These are phyloP conservation scores for Tulasnella sp. DNA, from an alignment of 768 basidiomycete genomes.

Conservation along the genomic window DNA sequence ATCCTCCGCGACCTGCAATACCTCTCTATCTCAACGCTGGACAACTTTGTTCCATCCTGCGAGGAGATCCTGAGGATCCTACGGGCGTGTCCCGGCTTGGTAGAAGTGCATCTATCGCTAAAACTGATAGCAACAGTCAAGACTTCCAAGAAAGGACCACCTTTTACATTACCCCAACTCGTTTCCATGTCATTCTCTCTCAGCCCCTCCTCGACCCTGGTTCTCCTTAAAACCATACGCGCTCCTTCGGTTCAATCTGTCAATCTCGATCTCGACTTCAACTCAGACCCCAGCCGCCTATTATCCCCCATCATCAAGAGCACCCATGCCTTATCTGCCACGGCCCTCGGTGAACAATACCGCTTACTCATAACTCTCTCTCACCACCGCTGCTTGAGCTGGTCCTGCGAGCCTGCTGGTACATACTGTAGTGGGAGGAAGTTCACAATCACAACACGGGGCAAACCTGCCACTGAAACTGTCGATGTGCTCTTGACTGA, in stretches of 20 bases:
- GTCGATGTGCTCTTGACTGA: background rate
- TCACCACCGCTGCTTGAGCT: background rate
- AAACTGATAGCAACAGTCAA: background rate
- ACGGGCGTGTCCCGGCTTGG: background rate
- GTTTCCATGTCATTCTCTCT: background rate
- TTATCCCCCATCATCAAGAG: background rate
- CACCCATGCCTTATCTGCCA: background rate
- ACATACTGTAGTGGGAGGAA: background rate
- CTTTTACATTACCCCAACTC: background rate
- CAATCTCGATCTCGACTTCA: background rate
- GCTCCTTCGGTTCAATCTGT: background rate
- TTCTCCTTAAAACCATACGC: background rate
- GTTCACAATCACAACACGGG: background rate
- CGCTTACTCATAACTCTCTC: background rate
- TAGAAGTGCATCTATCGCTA: background rate
- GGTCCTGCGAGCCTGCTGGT: background rate
- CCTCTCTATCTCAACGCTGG: background rate
- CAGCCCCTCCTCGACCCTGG: background rate
- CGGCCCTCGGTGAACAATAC: background rate
- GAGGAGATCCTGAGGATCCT: background rate
- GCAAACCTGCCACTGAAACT: background rate
- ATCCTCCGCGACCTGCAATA: background rate
- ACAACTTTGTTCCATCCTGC: background rate
- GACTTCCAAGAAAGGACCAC: background rate
- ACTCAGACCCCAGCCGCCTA: background rate